Evolutionary conservation across 192 early-diverging fungal genomes (phyloP), one percentile per base, ranked within the genome.

Genomic region (Coemansia erecta): DNA sequence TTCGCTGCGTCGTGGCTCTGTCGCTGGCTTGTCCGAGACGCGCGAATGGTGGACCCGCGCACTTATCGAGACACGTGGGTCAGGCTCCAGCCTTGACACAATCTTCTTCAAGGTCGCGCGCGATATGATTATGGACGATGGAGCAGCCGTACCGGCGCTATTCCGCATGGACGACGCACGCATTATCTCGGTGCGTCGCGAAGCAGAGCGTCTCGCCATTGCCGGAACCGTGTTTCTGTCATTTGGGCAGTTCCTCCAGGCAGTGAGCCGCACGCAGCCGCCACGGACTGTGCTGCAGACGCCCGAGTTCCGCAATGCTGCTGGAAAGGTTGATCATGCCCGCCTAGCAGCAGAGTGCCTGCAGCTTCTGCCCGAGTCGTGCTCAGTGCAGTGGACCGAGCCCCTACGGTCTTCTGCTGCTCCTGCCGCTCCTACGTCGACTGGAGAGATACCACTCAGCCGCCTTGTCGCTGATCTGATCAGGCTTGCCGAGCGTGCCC

Each of bases 121-220:
- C n/a, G 69, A 71, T 9, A 54, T 77, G 57, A 53, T 77, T 42
- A 58, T 77, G n/a, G 74, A 72, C 48, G 74, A 72, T 41, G 69
- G 69, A 24, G 64, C 56, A 43, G 2, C 58, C 2, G 55, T 66
- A 35, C 74, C 74, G 2, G 54, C 52, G 24, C 68, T 72, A 19
- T 71, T 77, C 50, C 74, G 69, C 49, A 77, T 77, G 74, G 74
- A 77, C 51, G 74, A 77, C 24, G 64, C 51, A 6, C 74, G 74
- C 58, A 68, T 77, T n/a, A 46, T 50, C 39, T 18, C 48, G 9
- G 60, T 77, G 21, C 68, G 68, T 13, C 69, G 69, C 39, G 74
- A 77, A 45, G 44, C 58, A 18, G 74, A 77, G 69, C 64, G 74
- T 13, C 69, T 77, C 37, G 56, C 64, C 11, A 52, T 77, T 6